A percentile compares a stretch with the other conserved stretches of the same genome.
phyloP scores from a whole-genome alignment of 2,329 filamentous ascomycete genomes.

The Monosporascus sp. region DNA sequence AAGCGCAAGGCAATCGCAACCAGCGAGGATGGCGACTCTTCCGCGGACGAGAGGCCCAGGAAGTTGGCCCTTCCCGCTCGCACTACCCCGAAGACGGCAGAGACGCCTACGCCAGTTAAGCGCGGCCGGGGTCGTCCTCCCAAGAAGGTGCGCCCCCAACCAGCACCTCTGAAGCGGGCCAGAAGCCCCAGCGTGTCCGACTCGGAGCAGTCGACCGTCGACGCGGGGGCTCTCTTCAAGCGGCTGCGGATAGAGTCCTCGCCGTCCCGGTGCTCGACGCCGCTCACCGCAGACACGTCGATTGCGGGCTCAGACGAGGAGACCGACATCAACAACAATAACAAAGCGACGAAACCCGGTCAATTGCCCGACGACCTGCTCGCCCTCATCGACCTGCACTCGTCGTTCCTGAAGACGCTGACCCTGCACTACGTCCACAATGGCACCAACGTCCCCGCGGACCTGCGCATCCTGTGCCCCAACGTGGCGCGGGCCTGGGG shows the following conservation, averaged over 20 bases:
- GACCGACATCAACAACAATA: constrained; percentile 18
- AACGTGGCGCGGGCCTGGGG: constrained; percentile 66
- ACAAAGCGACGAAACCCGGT: constrained; percentile 5
- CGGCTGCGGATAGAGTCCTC: constrained; percentile 34
- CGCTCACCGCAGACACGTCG: constrained; percentile 31
- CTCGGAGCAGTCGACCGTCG: constrained; percentile 24
- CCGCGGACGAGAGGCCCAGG: constrained; percentile 21
- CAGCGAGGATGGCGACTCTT: constrained; percentile 23
- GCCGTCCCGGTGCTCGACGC: constrained; percentile 26
- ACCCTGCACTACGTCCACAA: constrained; percentile 66
- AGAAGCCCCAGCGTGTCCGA: constrained; percentile 26
- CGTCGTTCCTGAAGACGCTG: constrained; percentile 62
- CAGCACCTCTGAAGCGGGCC: constrained; percentile 21
- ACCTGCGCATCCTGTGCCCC: constrained; percentile 55
- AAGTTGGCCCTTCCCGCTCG: constrained; percentile 10
- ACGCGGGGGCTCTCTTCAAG: constrained; percentile 33
- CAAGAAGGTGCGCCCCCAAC: constrained; percentile 20
- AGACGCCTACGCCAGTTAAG: constrained; percentile 13
- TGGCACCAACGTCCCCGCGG: constrained; percentile 55
- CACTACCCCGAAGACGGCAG: constrained; percentile 3
- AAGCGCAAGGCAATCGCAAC: constrained; percentile 28
- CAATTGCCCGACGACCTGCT: constrained; percentile 46
- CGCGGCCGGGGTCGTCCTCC: constrained; percentile 22
- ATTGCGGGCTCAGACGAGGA: constrained; percentile 31
- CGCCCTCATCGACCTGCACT: constrained; percentile 59